Evolutionary conservation across 306 rosid species (phyloP), one percentile per base, ranked within the genome.

Genomic region (Trifolium fragiferum): DNA sequence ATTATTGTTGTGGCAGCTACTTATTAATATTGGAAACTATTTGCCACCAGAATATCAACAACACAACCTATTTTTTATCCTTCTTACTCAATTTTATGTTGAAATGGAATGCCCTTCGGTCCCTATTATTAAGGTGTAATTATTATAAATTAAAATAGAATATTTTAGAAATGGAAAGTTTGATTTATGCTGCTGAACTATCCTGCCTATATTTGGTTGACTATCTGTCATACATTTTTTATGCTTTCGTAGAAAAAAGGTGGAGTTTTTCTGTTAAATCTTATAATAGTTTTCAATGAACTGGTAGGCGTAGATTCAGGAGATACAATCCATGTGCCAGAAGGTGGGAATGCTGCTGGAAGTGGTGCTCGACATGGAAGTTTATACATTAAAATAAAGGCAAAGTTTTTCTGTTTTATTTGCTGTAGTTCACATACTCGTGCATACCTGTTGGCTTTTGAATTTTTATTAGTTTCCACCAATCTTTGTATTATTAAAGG

Each of bases 261-360:
- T 20, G 64, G 37, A 23, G 12, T 19, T 38, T 19, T 38, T 58
- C 50, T 58, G 37, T 61, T 14, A 15, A 40, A 27, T 27, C 68
- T 55, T 63, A 64, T 84, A 9, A 27, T 55, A 53, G 10, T 69
- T 60, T 58, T 73, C 49, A 53, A 21, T 82, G 37, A 81, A 66
- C 84, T 85, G 67, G 41, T 72, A 94, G 99, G 99, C 27, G 93
- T 94, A 78, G 97, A 90, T 74, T 81, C 89, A 12, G 99, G 97
- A 66, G 99, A 94, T 82, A 89, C 96, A 71, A 92, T 94, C 78
- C 91, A 93, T 78, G 93, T 94, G 65, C 97, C 97, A 41, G 95
- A 84, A 82, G 99, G 89, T 79, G 99, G 99, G 74, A 87, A 85
- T 88, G 82, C 87, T 49, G 95, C 89, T 54, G 84, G 88, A 77